A percentile compares a stretch with the other conserved stretches of the same genome.
phyloP scores from a whole-genome alignment of 768 basidiomycete genomes.

The Xanthoconium stramineum region DNA sequence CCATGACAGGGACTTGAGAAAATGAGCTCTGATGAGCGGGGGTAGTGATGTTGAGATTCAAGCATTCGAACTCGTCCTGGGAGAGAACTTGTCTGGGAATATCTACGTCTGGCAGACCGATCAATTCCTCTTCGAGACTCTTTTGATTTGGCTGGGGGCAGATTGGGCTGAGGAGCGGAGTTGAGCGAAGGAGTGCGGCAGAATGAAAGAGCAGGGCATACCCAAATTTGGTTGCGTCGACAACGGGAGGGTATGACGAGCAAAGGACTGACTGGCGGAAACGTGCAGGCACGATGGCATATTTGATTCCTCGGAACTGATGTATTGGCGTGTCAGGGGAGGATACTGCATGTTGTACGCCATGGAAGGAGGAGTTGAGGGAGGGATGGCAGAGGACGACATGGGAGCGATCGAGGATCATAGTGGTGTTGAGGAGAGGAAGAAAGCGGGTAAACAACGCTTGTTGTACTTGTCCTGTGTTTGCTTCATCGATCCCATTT shows the following conservation, averaged over 20 bases:
- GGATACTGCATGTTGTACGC: slow-evolving; percentile 60
- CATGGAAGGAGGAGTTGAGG: slow-evolving; percentile 64
- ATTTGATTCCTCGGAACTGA: slow-evolving; percentile 78
- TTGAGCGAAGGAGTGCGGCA: neutral
- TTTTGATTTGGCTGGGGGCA: slow-evolving; percentile 61
- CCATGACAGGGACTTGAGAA: slow-evolving; percentile 70
- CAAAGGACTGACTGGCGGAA: slow-evolving; percentile 71
- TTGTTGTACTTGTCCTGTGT: slow-evolving; percentile 17
- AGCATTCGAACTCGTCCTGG: slow-evolving; percentile 75
- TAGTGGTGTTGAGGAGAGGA: slow-evolving; percentile 10
- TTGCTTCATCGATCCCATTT: slow-evolving; percentile 26
- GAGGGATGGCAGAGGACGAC: slow-evolving; percentile 45
- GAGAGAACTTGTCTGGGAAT: slow-evolving; percentile 52
- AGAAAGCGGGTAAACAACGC: neutral
- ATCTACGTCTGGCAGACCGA: slow-evolving; percentile 52
- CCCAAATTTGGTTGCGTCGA: slow-evolving; percentile 69
- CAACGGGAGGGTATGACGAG: slow-evolving; percentile 52
- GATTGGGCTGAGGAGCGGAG: slow-evolving; percentile 51
- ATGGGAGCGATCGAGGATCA: slow-evolving; percentile 29
- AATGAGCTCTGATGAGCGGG: slow-evolving; percentile 53
- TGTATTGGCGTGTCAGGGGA: slow-evolving; percentile 53
- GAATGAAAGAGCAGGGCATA: slow-evolving; percentile 32
- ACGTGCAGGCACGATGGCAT: slow-evolving; percentile 67
- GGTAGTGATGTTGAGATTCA: slow-evolving; percentile 78
- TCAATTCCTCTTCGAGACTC: slow-evolving; percentile 57